Evolutionary conservation across 192 early-diverging fungal species (phyloP).

Genomic region (Coemansia sp.): DNA sequence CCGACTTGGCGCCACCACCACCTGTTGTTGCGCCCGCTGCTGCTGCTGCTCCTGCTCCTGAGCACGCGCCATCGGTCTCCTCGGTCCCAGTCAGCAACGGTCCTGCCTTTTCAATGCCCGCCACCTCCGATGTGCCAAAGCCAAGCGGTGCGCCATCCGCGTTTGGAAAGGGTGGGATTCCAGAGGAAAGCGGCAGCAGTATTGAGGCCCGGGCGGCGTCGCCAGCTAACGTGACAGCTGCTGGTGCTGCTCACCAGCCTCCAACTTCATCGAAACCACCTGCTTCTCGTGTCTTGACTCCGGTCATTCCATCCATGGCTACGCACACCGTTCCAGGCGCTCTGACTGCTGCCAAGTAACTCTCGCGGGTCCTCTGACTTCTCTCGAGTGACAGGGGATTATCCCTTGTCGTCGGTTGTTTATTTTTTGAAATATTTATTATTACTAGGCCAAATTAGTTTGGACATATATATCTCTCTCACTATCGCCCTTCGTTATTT

Average conservation of each 20-base stretch:
- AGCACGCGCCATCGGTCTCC: background rate
- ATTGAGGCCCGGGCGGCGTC: background rate
- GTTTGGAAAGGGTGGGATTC: slow-evolving; percentile 1
- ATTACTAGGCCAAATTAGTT: background rate
- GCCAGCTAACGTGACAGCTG: background rate
- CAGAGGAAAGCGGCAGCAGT: background rate
- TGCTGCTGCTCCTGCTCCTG: slow-evolving; percentile 12
- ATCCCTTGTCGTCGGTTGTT: background rate
- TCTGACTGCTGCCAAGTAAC: slow-evolving; percentile 27
- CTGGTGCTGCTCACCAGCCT: background rate
- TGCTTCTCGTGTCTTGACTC: background rate
- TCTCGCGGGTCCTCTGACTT: background rate
- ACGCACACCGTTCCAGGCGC: slow-evolving; percentile 33
- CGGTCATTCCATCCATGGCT: slow-evolving; percentile 35
- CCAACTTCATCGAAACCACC: background rate
- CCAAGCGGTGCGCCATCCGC: background rate
- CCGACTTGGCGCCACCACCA: background rate
- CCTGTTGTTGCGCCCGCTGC: background rate
- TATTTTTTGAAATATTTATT: background rate
- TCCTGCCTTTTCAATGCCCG: background rate
- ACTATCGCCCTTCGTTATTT: background rate
- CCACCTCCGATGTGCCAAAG: background rate
- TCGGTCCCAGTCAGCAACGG: background rate
- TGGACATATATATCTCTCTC: background rate
- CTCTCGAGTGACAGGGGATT: background rate